Percentiles rank a stretch among this genome's conserved stretches.
Evolutionary conservation across 2,329 filamentous ascomycete genomes (phyloP).

Genomic region (Aspergillus fumigatiaffinis): DNA sequence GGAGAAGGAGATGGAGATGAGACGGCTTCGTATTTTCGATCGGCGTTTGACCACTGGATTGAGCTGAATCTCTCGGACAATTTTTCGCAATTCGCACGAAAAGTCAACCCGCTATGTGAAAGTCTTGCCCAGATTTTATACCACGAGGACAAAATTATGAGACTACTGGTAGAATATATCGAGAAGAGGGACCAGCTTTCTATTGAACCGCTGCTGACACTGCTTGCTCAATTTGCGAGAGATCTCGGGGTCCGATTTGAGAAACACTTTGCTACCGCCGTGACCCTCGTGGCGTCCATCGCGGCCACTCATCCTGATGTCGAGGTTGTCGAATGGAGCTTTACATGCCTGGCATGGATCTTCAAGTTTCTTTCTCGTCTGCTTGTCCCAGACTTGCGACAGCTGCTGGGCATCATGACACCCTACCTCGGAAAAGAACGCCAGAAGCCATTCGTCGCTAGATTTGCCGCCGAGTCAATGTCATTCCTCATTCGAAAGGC

Average conservation of each 20-base stretch:
- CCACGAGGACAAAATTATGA: constrained; percentile 82
- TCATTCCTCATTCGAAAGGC: constrained; percentile 92
- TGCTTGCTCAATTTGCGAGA: constrained; percentile 92
- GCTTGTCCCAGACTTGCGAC: constrained; percentile 77
- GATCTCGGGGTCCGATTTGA: constrained; percentile 86
- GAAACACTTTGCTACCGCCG: constrained; percentile 73
- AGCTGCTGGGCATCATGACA: constrained; percentile 77
- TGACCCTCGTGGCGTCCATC: constrained; percentile 72
- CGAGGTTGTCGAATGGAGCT: constrained; percentile 96
- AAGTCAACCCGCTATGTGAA: constrained; percentile 75
- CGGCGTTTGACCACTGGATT: constrained; percentile 79
- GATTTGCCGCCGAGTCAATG: constrained; percentile 91
- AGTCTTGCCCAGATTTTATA: constrained; percentile 89
- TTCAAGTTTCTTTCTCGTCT: constrained; percentile 95
- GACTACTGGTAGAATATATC: constrained; percentile 70
- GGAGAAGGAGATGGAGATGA: constrained; percentile 65
- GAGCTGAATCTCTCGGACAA: constrained; percentile 84
- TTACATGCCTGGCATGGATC: constrained; percentile 86
- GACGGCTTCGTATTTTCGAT: constrained; percentile 81
- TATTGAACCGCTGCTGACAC: constrained; percentile 78
- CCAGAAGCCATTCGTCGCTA: constrained; percentile 80
- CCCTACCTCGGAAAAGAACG: constrained; percentile 77
- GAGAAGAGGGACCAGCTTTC: constrained; percentile 72
- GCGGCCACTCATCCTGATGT: constrained; percentile 73
- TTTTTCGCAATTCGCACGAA: constrained; percentile 73